phyloP scores from a whole-genome alignment of 2,329 filamentous ascomycete genomes.

The Zymoseptoria crescenta region DNA sequence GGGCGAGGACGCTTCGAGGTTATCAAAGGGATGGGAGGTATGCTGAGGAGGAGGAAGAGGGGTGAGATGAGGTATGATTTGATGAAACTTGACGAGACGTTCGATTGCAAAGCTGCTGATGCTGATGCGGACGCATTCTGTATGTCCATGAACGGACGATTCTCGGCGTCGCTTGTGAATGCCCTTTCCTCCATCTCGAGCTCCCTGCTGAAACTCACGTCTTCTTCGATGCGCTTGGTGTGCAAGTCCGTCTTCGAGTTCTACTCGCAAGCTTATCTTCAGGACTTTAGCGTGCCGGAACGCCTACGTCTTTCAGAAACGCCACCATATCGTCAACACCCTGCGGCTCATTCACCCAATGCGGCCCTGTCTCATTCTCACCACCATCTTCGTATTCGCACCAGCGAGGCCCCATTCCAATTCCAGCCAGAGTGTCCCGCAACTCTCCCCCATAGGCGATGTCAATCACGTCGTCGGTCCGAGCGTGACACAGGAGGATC shows the following conservation, averaged over 20 bases:
- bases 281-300: not conserved
- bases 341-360: slow-evolving; percentile 18
- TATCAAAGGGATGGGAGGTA: slow-evolving; percentile 22
- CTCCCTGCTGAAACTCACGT: too few relatives aligned
- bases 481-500: slow-evolving; percentile 12
- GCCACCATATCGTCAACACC: slow-evolving; percentile 15
- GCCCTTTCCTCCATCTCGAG: too few relatives aligned
- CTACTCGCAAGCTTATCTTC: not conserved
- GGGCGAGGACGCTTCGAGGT: slow-evolving; percentile 15
- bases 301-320: slow-evolving; percentile 5
- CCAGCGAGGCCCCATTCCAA: slow-evolving; percentile 14
- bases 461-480: slow-evolving; percentile 15
- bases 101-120: not conserved
- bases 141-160: not conserved
- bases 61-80: not conserved
- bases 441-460: slow-evolving; percentile 15
- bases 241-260: too few relatives aligned
- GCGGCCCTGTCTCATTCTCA: slow-evolving; percentile 4
- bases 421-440: slow-evolving; percentile 3
- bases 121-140: not conserved
- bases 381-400: slow-evolving; percentile 10
- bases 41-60: slow-evolving; percentile 11
- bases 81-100: too few relatives aligned
- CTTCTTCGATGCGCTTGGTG: too few relatives aligned
- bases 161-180: not conserved